phyloP scores from a whole-genome alignment of 2,329 filamentous ascomycete genomes.

The Fusarium chuoi region DNA sequence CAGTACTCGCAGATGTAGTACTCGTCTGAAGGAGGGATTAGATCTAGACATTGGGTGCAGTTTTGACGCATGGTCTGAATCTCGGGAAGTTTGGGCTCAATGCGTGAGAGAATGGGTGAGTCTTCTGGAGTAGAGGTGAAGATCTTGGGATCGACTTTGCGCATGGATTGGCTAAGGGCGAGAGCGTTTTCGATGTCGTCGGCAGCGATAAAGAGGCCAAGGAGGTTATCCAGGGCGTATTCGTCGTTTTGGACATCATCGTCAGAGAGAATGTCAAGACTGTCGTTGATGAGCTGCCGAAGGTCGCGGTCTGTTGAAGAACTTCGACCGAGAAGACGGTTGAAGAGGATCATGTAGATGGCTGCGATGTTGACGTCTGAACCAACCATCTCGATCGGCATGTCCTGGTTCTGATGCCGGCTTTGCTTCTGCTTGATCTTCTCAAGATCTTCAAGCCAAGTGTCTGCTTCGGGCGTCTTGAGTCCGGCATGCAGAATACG shows the following conservation, averaged over 20 bases:
- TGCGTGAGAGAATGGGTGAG: slow-evolving; percentile 43
- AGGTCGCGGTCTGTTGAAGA: slow-evolving; percentile 46
- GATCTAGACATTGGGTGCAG: slow-evolving; percentile 53
- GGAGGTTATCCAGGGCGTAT: slow-evolving; percentile 55
- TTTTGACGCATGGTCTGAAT: slow-evolving; percentile 49
- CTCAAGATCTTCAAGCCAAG: slow-evolving; percentile 51
- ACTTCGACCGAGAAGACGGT: slow-evolving; percentile 47
- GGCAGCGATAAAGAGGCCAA: slow-evolving; percentile 52
- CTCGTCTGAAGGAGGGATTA: slow-evolving; percentile 45
- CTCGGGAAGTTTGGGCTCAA: slow-evolving; percentile 52
- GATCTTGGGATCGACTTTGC: slow-evolving; percentile 47
- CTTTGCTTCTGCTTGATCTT: slow-evolving; percentile 51
- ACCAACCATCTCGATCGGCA: slow-evolving; percentile 54
- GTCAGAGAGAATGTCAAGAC: slow-evolving; percentile 52
- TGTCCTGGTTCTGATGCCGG: slow-evolving; percentile 52
- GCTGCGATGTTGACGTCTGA: slow-evolving; percentile 55
- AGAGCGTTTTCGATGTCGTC: slow-evolving; percentile 51
- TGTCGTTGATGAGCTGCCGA: slow-evolving; percentile 49
- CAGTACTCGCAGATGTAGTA: slow-evolving; percentile 53
- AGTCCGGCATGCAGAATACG: slow-evolving; percentile 46
- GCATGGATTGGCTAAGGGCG: slow-evolving; percentile 54
- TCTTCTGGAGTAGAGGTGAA: slow-evolving; percentile 43
- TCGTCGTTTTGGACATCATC: slow-evolving; percentile 55
- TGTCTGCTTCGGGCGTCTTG: slow-evolving; percentile 39
- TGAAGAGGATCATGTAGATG: slow-evolving; percentile 53